A percentile compares a stretch with the other conserved stretches of the same genome.
These are phyloP conservation scores for Cutaneotrichosporon sp. DNA, from an alignment of 1,284 basidiomycete genomes.

Conservation along the genomic window DNA sequence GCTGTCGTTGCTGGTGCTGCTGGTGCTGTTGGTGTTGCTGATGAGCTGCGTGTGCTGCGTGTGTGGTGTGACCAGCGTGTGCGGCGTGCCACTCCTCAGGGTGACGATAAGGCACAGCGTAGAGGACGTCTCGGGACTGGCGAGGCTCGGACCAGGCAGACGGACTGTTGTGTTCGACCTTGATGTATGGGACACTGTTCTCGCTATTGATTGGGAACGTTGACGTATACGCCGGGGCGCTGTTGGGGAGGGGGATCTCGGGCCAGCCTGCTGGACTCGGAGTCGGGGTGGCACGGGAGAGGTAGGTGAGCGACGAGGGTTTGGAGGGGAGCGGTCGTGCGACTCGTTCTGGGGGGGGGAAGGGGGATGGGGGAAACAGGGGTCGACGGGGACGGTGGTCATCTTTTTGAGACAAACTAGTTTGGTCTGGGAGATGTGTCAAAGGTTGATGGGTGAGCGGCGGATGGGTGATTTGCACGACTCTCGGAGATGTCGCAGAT, in stretches of 20 bases:
- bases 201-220: background rate
- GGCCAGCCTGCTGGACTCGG: background rate
- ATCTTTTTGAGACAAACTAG: slow-evolving; percentile 6
- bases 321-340: slow-evolving; percentile 1
- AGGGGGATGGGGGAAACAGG: background rate
- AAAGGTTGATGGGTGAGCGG: background rate
- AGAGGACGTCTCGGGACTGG: slow-evolving; percentile 7
- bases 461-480: background rate
- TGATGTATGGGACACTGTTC: background rate
- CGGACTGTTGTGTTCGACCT: slow-evolving; percentile 1
- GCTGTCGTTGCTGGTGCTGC: background rate
- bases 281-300: background rate
- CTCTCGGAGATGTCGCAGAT: background rate
- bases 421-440: slow-evolving; percentile 4
- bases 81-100: slow-evolving; percentile 1
- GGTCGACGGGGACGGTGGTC: slow-evolving; percentile 16
- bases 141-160: slow-evolving; percentile 7
- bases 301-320: background rate
- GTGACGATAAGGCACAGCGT: background rate
- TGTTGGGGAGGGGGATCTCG: background rate
- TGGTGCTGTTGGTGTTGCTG: background rate
- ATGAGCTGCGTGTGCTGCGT: background rate
- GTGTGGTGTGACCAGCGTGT: background rate
- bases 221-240: background rate
- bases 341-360: slow-evolving; percentile 4